Base-by-base conservation (phyloP, 148 eudicot genomes). In the Simmondsia chinensis region DNA sequence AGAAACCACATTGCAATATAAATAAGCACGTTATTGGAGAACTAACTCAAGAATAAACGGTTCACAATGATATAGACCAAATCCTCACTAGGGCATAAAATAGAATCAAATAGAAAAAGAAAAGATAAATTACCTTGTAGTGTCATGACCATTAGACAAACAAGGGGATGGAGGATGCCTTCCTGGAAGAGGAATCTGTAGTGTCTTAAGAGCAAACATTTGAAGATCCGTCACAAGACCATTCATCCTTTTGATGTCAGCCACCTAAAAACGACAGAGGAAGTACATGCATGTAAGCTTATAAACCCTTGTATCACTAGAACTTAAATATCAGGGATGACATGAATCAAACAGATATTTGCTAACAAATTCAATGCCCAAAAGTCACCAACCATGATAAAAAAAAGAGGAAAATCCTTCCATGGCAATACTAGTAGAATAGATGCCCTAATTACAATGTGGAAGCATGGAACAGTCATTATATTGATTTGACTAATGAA, bases 161-260 rank as follows among this genome's bases (percentile, higher is more conserved):
- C 50, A 65, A 45, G 83, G 75, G 39, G 99, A 86, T 32, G 94
- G 95, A 28, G 96, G 95, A 37, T 91, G 99, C 61, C 83, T 79
- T 54, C 99, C 99, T 7, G 95, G 94, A 42, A 70, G 69, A 29
- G 99, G 99, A 48, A 91, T 91, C 21, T 73, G 69, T 43, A 91
- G 86, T 3, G 83, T 70, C 77, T 91, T 86, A 24, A 70, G 82
- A 58, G 86, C 94, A 77, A 82, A 91, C 96, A 91, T 91, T 73
- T 91, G 99, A 35, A 74, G 88, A 71, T 91, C 99, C 3, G 94
- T 69, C 30, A 72, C 83, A 56, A 91, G 54, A 31, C 86, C 77
- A 52, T 91, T 91, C 57, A 82, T 52, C 82, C 59, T 79, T 64
- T 79, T 91, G 42, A 91, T 70, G 60, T 91, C 99, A 46, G 95